Evolutionary conservation across 352 stramenopile species (phyloP), one percentile per base, ranked within the genome.

Genomic region (Pythium dissotocum): DNA sequence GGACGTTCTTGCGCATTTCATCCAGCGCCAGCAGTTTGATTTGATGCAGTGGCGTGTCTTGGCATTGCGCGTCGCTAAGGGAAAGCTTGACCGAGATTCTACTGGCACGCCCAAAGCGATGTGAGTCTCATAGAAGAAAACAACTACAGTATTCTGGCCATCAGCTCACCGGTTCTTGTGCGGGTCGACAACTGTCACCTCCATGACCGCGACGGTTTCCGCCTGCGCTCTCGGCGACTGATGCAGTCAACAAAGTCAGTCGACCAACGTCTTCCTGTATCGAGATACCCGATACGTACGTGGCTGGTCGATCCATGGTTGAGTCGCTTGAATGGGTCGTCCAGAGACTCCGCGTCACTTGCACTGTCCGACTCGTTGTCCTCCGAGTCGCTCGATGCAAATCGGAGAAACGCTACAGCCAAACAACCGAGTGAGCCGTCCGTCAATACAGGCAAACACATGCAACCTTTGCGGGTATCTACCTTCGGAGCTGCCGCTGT

Each of bases 11-110:
- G 63, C 76, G 69, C 21, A 91, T 73, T 38, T 87, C 81, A 38
- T 80, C 76, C 49, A 90, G 65, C 1, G 77, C 83, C 44, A 88
- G 77, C 24, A 82, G 36, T 59, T 91, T 91, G n/a, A 91, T 77
- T 42, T 86, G 82, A 26, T 75, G 71, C 4, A 87, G 24, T 13
- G 59, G 48, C 14, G 42, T 40, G 5, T 64, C 57, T 1, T 64
- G 46, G 6, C 33, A 53, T 7, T 48, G 26, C 12, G 62, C 48
- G 9, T 40, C 35, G 7, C 16, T 71, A n/a, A 75, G 40, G 6
- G 69, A 51, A 30, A 70, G n/a, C 3, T 63, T 70, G 2, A 68
- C 58, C 1, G 42, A 65, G 7, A 70, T 70, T 21, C 68, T 74
- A 44, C 18, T 0, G 21, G 21, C 21, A 24, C 21, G 21, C 21